A percentile compares a stretch with the other conserved stretches of the same genome.
phyloP scores from a whole-genome alignment of 2,329 filamentous ascomycete genomes.

The Clonostachys byssicola region DNA sequence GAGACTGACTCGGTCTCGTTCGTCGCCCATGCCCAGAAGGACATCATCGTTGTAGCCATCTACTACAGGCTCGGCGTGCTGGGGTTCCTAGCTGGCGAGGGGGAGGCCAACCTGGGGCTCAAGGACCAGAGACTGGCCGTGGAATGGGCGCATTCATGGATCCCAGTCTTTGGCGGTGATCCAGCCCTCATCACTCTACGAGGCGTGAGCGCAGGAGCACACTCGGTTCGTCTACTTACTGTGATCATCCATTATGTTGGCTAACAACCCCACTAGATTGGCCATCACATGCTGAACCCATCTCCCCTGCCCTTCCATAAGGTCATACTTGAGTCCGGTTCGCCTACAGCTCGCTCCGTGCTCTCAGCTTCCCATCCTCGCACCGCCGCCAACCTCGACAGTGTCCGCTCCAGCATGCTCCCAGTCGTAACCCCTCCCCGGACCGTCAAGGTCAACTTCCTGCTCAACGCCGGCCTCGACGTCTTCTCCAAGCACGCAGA shows the following conservation, averaged over 20 bases:
- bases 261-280: conserved; percentile 39
- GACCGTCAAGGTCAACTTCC: conserved; percentile 24
- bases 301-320: conserved; percentile 42
- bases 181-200: conserved; percentile 52
- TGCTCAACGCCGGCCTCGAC: conserved; percentile 40
- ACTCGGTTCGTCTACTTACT: conserved; percentile 40
- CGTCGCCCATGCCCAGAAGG: conserved; percentile 45
- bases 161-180: conserved; percentile 57
- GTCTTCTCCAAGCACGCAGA: conserved; percentile 38
- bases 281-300: conserved; percentile 59
- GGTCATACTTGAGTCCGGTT: conserved; percentile 54
- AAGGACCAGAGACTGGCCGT: conserved; percentile 57
- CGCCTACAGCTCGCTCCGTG: conserved; percentile 49
- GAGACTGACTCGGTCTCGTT: conserved; percentile 59
- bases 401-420: conserved; percentile 26
- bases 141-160: conserved; percentile 57
- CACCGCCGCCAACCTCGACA: conserved; percentile 49
- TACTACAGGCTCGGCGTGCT: conserved; percentile 63
- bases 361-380: conserved; percentile 48
- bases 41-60: conserved; percentile 55
- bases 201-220: conserved; percentile 59
- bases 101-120: conserved; percentile 59
- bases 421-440: background rate
- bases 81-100: conserved; percentile 63
- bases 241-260: conserved; percentile 6